Evolutionary conservation across 2,329 filamentous ascomycete species (phyloP).

Genomic region (Hymenotorrendiella dingleyae): DNA sequence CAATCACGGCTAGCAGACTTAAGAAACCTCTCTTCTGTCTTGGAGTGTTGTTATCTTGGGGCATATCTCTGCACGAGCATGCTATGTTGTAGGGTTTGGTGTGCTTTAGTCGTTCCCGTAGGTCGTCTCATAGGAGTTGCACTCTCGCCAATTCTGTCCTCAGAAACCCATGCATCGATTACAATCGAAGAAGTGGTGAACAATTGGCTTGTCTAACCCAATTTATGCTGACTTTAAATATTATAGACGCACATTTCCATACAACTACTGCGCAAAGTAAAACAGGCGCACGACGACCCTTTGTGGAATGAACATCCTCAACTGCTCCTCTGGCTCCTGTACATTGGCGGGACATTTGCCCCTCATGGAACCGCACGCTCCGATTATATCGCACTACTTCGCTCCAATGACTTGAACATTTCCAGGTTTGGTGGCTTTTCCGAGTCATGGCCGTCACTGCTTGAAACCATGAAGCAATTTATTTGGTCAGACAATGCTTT

Average conservation of each 20-base stretch:
- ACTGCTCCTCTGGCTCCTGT: conserved; percentile 34
- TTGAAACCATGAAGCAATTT: conserved; percentile 31
- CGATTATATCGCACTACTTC: conserved; percentile 27
- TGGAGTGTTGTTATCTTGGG: conserved; percentile 34
- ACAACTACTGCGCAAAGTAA: conserved; percentile 31
- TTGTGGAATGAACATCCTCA: conserved; percentile 32
- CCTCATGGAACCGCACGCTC: conserved; percentile 26
- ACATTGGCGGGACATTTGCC: conserved; percentile 36
- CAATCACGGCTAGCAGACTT: conserved; percentile 34
- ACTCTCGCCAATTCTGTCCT: too few relatives aligned
- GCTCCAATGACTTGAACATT: conserved; percentile 15
- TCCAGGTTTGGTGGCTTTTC: conserved; percentile 18
- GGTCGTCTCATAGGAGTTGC: too few relatives aligned
- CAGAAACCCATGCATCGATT: too few relatives aligned
- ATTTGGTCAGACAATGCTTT: conserved; percentile 38
- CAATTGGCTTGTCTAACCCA: not conserved
- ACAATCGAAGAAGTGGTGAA: too few relatives aligned
- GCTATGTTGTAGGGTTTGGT: conserved; percentile 38
- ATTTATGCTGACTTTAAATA: conserved; percentile 9
- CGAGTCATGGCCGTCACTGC: conserved; percentile 30
- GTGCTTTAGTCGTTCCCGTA: conserved; percentile 35
- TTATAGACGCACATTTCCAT: conserved; percentile 29
- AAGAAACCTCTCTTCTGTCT: conserved; percentile 18
- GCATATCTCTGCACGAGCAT: conserved; percentile 37
- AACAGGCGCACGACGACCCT: conserved; percentile 25